These are phyloP conservation scores for Diaporthe citriasiana DNA, from an alignment of 2,329 filamentous ascomycete genomes.

Conservation along the genomic window DNA sequence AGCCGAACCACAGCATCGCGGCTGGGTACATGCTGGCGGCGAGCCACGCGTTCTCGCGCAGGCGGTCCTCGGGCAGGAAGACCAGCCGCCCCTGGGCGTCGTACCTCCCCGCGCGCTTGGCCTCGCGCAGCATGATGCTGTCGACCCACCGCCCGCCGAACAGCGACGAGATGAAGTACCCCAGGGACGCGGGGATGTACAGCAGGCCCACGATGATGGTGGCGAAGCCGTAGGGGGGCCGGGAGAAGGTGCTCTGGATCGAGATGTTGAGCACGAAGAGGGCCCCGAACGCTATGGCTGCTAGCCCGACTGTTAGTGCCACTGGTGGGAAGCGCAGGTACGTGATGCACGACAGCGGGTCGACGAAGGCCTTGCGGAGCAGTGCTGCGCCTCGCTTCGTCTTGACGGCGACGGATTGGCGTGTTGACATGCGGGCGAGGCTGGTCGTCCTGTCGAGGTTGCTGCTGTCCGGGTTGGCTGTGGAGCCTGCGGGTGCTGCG, in stretches of 20 bases:
- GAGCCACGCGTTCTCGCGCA: constrained; percentile 86
- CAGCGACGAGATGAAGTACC: constrained; percentile 78
- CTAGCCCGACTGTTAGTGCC: constrained; percentile 79
- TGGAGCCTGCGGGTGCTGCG: constrained; percentile 7
- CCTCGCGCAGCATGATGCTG: constrained; percentile 83
- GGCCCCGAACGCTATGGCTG: constrained; percentile 80
- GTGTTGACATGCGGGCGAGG: constrained; percentile 69
- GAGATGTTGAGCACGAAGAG: constrained; percentile 85
- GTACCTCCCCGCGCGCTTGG: constrained; percentile 76
- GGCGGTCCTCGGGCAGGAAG: constrained; percentile 83
- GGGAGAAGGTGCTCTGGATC: constrained; percentile 78
- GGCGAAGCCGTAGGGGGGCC: constrained; percentile 76
- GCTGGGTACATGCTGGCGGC: constrained; percentile 77
- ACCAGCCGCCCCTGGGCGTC: constrained; percentile 76
- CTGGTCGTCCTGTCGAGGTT: constrained; percentile 28
- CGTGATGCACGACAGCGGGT: constrained; percentile 78
- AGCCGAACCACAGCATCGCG: constrained; percentile 80
- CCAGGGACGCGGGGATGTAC: constrained; percentile 82
- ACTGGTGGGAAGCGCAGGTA: constrained; percentile 84
- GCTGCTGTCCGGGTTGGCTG: constrained; percentile 11
- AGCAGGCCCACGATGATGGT: constrained; percentile 80
- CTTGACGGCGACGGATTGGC: constrained; percentile 71
- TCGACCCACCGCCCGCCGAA: constrained; percentile 85
- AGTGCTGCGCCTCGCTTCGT: constrained; percentile 67
- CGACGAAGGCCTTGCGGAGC: constrained; percentile 74